Evolutionary conservation across 1,284 basidiomycete species (phyloP), one percentile per base, ranked within the genome.

Genomic region (Lentinula novae-zelandiae): DNA sequence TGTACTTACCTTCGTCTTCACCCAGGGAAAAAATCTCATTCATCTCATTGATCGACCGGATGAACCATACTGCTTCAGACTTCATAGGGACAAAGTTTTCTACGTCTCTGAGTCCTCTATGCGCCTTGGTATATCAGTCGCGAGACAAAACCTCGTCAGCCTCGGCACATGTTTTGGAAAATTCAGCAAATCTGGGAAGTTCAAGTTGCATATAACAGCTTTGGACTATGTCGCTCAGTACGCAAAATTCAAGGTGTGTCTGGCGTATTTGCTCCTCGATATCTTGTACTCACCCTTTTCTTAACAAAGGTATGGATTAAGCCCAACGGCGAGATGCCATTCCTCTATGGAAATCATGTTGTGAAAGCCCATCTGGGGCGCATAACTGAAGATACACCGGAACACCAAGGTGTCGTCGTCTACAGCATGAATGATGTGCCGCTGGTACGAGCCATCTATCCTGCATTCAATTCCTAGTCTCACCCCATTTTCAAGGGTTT

Each of bases 271-370:
- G 53, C 60, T 60, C 5, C 53, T 38, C 36, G 39, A 31, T 48
- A 22, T 36, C 52, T 13, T 44, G 7, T 42, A 53, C 15, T 46
- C 34, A 61, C 20, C n/a, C 20, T 50, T 8, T 48, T 5, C 53
- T 34, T 2, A 20, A 42, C 27, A 55, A 6, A 97, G 96, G 87
- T 98, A 40, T 99, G 97, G 97, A 96, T 99, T 75, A 99, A 99
- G 76, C 92, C 96, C 13, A 97, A 99, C 66, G 97, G 97, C 70
- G 97, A 99, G 77, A 95, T 99, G 86, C 97, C 97, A 2, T 99
- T 98, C 81, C 78, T 99, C 55, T 99, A 99, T 71, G 97, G 97
- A 60, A 99, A 99, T 73, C 96, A 99, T 78, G 92, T 99, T 63
- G 86, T 98, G 66, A 99, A 99, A 77, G 97, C 97, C 34, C 97